Base-by-base conservation (phyloP, 1,284 basidiomycete species). In the Papiliotrema laurentii region DNA sequence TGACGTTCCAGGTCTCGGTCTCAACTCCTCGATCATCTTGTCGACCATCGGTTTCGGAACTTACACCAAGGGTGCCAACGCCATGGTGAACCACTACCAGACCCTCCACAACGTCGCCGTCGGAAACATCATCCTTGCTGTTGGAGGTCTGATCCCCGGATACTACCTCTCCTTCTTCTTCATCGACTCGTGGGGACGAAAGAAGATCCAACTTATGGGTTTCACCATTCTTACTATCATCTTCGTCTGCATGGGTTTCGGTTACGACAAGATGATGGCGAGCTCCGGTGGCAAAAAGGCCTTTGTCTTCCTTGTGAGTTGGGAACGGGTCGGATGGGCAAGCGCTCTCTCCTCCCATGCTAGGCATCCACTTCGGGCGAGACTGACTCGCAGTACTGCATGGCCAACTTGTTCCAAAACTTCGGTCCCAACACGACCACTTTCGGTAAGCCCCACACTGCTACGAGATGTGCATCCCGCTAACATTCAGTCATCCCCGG, bases 401-500 rank as follows among this genome's bases (percentile, higher is more conserved):
- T 76, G 49, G 75, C 74, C 53, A 76, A 77, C 72, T 75, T 77
- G 56, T 75, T 76, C 68, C 74, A 76, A 51, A 61, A 77, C 68
- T 76, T 73, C 59, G 87, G 87, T 0, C 84, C 87, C 44, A 90
- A 89, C 73, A 81, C 82, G 0, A 90, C 87, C 0, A 91, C 87
- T 3, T 91, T 81, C 61, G 67, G 34, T 35, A 19, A 35, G 5
- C 30, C 30, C 10, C n/a, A 33, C 16, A 16, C 34, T 19, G 6
- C 34, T 5, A 16, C 6, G 6, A n/a, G 16, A 19, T 35, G 34
- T 35, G 4, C 30, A n/a, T 33, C 30, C 30, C 30, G 9, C 10
- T 33, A 16, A n/a, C 6, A 35, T 35, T 16, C 14, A 35, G 26
- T 90, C 58, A 78, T 91, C 30, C 89, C 89, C 7, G 87, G 86